Base-by-base conservation (phyloP, 768 basidiomycete species). In the Tulasnella sp. region DNA sequence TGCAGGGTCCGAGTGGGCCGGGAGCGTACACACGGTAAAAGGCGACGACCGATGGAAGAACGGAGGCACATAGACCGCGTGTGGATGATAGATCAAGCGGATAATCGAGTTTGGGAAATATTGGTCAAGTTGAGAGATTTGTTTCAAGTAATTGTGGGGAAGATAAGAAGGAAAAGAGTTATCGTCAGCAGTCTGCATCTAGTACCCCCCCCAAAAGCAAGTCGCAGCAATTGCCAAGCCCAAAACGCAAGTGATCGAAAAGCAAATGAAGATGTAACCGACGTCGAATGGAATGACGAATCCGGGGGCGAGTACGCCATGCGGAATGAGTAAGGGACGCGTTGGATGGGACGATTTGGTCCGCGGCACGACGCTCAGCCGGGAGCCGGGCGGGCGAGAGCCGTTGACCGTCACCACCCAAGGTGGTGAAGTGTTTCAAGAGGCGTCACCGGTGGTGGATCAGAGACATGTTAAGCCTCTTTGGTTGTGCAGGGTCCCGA, bases 311-410 rank as follows among this genome's bases (percentile, higher is more conserved):
- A 42, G 42, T 42, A 42, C 12, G 48, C 18, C 48, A 64, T 64
- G 60, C 42, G 31, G 60, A 28, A 37, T 64, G 60, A 64, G 54
- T 58, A 58, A 58, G 54, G 54, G 22, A 64, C 60, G 60, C 60
- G 60, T 24, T 28, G n/a, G 60, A 64, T 64, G 60, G 60, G 12
- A 24, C 60, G 42, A 9, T 8, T 37, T 42, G 42, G 42, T 14
- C 42, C 42, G 42, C 42, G 42, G 42, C 42, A 42, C 4, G 42
- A 42, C 42, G 42, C n/a, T 28, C 20, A 64, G 60, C 60, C 60
- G 60, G 24, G 24, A 64, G 60, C 60, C 60, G 60, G 60, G 20
- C 60, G 1, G 60, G 60, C n/a, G 9, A 64, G 60, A 6, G 8
- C 31, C n/a, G 28, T 64, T 24, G 24, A 9, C 54, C 54, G n/a